Percentiles rank a stretch among this genome's conserved stretches.
phyloP scores from a whole-genome alignment of 2,329 filamentous ascomycete genomes.

The Whalleya microplaca region DNA sequence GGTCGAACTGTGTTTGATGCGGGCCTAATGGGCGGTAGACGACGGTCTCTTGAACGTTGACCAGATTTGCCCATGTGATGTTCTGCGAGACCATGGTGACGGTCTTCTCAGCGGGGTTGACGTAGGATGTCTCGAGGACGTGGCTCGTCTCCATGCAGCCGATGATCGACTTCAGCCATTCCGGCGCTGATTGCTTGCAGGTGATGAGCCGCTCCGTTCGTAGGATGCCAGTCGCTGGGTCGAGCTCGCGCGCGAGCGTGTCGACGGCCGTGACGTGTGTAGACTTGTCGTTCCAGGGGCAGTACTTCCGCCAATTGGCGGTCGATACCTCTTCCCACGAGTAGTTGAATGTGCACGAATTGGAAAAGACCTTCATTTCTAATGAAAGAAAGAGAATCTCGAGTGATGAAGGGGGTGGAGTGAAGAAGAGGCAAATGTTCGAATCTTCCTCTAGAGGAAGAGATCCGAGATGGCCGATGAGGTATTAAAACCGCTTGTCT shows the following conservation, averaged over 20 bases:
- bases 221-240: slow-evolving; percentile 60
- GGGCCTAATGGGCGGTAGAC: slow-evolving; percentile 70
- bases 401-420: background rate
- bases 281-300: slow-evolving; percentile 98
- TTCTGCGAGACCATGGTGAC: slow-evolving; percentile 98
- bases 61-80: slow-evolving; percentile 86
- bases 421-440: background rate
- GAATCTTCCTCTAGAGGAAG: background rate
- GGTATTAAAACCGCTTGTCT: slow-evolving; percentile 9
- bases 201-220: slow-evolving; percentile 66
- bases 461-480: background rate
- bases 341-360: slow-evolving; percentile 89
- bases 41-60: slow-evolving; percentile 92
- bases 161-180: slow-evolving; percentile 80
- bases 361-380: slow-evolving; percentile 94
- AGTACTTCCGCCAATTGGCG: slow-evolving; percentile 98
- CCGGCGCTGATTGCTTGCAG: slow-evolving; percentile 67
- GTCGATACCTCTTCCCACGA: slow-evolving; percentile 98
- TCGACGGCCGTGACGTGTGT: slow-evolving; percentile 96
- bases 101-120: slow-evolving; percentile 79
- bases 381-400: background rate
- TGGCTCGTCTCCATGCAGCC: slow-evolving; percentile 81
- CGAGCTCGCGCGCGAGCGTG: slow-evolving; percentile 74
- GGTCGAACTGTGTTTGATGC: slow-evolving; percentile 77
- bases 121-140: slow-evolving; percentile 95